Conservation (phyloP, 352 stramenopile genomes). For the Phytopythium chamaehyphon region DNA sequence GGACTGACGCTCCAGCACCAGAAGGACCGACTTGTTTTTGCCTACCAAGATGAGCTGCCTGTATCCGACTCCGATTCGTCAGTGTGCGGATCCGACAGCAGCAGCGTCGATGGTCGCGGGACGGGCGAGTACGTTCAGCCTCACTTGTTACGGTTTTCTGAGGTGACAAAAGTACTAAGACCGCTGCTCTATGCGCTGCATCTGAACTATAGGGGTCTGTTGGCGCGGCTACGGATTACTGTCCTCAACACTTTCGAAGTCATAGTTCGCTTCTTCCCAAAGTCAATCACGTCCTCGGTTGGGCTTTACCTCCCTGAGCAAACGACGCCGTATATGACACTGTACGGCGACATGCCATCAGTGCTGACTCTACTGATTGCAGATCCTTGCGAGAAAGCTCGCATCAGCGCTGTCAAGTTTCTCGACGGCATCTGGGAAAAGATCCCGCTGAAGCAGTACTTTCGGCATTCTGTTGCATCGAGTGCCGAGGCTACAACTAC, state of each 20-base stretch:
- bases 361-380: constrained; percentile 74
- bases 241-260: constrained; percentile 69
- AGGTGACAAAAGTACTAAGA: not conserved
- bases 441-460: constrained; percentile 80
- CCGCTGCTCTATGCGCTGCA: not conserved
- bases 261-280: constrained; percentile 64
- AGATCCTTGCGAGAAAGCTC: constrained; percentile 73
- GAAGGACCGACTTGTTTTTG: constrained; percentile 50
- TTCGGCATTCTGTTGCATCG: constrained; percentile 34
- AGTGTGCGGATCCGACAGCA: constrained; percentile 53
- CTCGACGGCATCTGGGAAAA: constrained; percentile 82
- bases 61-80: constrained; percentile 73
- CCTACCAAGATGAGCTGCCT: constrained; percentile 51
- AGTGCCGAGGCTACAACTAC: constrained; percentile 45
- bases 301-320: constrained; percentile 80
- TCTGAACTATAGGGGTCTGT: constrained; percentile 38
- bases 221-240: constrained; percentile 67
- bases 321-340: constrained; percentile 75
- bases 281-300: constrained; percentile 71
- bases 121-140: constrained; percentile 45
- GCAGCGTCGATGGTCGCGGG: constrained; percentile 15
- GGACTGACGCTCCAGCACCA: constrained; percentile 49
- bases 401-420: constrained; percentile 70
- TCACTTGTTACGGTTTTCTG: not conserved
- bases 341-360: constrained; percentile 72